A percentile compares a stretch with the other conserved stretches of the same genome.
phyloP scores from a whole-genome alignment of 306 rosid genomes.

The Castanea crenata region DNA sequence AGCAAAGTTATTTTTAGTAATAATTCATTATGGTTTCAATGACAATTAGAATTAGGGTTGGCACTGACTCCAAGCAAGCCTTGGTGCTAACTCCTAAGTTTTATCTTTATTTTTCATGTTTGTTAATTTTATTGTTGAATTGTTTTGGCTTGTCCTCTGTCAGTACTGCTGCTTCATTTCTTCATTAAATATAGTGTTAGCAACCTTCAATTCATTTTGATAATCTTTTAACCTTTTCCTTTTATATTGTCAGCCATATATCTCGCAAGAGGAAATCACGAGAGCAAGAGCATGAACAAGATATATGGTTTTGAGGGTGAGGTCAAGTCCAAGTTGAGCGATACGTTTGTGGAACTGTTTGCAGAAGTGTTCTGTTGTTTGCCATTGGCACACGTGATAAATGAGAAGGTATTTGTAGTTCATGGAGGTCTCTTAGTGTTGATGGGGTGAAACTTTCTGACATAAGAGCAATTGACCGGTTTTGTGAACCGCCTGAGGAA shows the following conservation, averaged over 20 bases:
- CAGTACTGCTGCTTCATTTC: neutral
- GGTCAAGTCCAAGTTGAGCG: slow-evolving; percentile 85
- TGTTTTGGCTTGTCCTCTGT: too few species aligned
- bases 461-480: slow-evolving; percentile 81
- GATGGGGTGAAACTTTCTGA: slow-evolving; percentile 95
- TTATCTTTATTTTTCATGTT: too few species aligned
- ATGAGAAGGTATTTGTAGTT: slow-evolving; percentile 80
- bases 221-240: slow-evolving; percentile 19
- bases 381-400: slow-evolving; percentile 91
- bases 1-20: too few species aligned
- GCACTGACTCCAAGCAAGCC: too few species aligned
- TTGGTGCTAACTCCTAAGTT: too few species aligned
- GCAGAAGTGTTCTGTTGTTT: slow-evolving; percentile 94
- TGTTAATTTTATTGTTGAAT: too few species aligned
- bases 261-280: slow-evolving; percentile 96
- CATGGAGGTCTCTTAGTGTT: slow-evolving; percentile 98
- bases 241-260: slow-evolving; percentile 68
- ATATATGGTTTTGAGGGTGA: slow-evolving; percentile 99
- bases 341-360: slow-evolving; percentile 89
- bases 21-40: too few species aligned
- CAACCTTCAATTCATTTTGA: neutral
- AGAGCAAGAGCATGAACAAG: slow-evolving; percentile 99
- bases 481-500: slow-evolving; percentile 99
- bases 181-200: neutral
- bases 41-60: too few species aligned